Evolutionary conservation across 2,329 filamentous ascomycete genomes (phyloP), one percentile per base, ranked within the genome.

Genomic region (Monosporascus sp.): DNA sequence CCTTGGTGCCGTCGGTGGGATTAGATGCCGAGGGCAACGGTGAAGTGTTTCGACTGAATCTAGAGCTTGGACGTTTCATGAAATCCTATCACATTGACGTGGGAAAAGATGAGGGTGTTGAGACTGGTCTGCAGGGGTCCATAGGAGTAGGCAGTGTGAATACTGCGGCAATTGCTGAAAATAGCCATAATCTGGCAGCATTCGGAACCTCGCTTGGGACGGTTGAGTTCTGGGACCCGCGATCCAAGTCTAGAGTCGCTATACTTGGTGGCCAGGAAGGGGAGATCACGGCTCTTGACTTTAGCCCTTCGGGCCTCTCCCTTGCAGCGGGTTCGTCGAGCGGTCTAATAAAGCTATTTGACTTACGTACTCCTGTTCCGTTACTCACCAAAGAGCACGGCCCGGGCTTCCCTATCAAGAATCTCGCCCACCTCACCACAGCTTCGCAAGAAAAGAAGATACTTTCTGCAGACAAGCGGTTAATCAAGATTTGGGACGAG

Each of bases 401-500:
- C 48, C 96, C 96, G 68, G 93, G 93, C 2, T 95, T 91, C 67
- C 84, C 93, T 0, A 91, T 99, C 54, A 88, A 96, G 66, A 96
- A 90, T 47, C 77, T 99, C 52, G 82, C 85, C 49, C 83, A 87
- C 64, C 76, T 87, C 64, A 89, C 88, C 11, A 88, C 84, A 7
- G 79, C 82, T 14, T 88, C 87, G 0, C 85, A 88, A 47, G 87
- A 91, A 57, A 89, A 89, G 69, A 97, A 96, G 72, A 86, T 99
- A 20, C 77, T 97, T 57, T 95, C 92, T 1, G 85, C 91, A 7
- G 95, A 99, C 72, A 96, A 96, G 73, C 84, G 90, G 58, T 96
- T 96, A 61, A 95, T 99, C 76, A 99, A 99, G 73, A 84, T 99
- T 46, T 99, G 93, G 91, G 91, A 97, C 64, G 85, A 90, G 56